These are phyloP conservation scores for Melastoma malabathricum DNA, from an alignment of 345 rosid genomes.

Conservation along the genomic window DNA sequence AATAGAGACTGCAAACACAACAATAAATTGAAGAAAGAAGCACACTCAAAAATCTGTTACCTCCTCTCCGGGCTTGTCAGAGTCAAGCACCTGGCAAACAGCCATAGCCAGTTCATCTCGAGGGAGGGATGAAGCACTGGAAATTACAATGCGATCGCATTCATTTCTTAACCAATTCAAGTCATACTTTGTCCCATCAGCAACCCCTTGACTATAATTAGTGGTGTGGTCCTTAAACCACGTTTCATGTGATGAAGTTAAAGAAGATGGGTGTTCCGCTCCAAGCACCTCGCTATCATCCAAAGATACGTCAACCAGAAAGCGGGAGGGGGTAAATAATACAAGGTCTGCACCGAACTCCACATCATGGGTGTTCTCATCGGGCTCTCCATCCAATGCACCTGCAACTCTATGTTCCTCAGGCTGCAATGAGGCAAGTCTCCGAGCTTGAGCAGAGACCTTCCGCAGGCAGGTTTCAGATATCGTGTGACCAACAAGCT, in stretches of 20 bases:
- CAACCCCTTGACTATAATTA: slow-evolving; percentile 16
- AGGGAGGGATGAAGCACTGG: slow-evolving; percentile 63
- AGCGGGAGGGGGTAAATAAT: slow-evolving; percentile 66
- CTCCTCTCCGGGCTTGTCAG: slow-evolving; percentile 90
- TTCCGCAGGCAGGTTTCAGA: slow-evolving; percentile 35
- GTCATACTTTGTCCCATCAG: slow-evolving; percentile 29
- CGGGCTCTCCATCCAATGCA: slow-evolving; percentile 19
- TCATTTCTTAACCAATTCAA: slow-evolving; percentile 83
- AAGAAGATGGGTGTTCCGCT: slow-evolving; percentile 23
- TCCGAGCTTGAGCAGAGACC: slow-evolving; percentile 42
- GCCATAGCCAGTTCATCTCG: slow-evolving; percentile 91
- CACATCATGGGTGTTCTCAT: slow-evolving; percentile 24
- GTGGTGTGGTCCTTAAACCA: slow-evolving; percentile 30
- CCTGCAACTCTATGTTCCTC: slow-evolving; percentile 15
- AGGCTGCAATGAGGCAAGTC: slow-evolving; percentile 51
- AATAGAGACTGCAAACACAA: background rate
- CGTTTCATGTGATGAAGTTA: slow-evolving; percentile 28
- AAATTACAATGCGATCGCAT: slow-evolving; percentile 54
- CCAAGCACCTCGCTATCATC: slow-evolving; percentile 34
- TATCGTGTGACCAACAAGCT: slow-evolving; percentile 48
- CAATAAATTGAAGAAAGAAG: slow-evolving; percentile 5
- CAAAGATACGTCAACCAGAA: slow-evolving; percentile 50
- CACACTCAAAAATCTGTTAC: slow-evolving; percentile 25
- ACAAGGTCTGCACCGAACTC: slow-evolving; percentile 79
- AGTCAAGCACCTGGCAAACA: slow-evolving; percentile 74